phyloP scores from a whole-genome alignment of 805 yeast species.

The Kregervanrija pseudodelftensis region DNA sequence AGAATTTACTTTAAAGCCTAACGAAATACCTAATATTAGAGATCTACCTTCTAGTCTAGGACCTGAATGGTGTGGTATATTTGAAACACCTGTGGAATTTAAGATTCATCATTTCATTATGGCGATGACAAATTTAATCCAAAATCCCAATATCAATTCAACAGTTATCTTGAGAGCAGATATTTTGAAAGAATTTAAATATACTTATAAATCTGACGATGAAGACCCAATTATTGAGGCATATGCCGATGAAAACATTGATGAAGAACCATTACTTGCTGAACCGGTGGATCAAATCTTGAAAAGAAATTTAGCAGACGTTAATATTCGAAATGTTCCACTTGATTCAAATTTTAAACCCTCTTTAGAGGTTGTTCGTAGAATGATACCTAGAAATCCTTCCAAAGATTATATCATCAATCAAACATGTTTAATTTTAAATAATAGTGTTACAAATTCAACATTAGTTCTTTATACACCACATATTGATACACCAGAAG shows the following conservation, averaged over 20 bases:
- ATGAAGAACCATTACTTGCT: constrained; percentile 28
- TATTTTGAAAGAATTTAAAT: constrained; percentile 47
- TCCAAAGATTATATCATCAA: constrained; percentile 74
- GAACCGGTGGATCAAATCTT: constrained; percentile 18
- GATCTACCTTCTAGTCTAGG: constrained; percentile 43
- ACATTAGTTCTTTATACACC: constrained; percentile 70
- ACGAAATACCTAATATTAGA: constrained; percentile 33
- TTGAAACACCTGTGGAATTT: constrained; percentile 42
- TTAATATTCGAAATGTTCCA: constrained; percentile 32
- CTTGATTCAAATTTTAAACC: constrained; percentile 25
- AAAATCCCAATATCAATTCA: constrained; percentile 85
- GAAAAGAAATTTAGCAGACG: constrained; percentile 32
- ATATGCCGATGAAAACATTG: constrained; percentile 19
- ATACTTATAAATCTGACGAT: constrained; percentile 26
- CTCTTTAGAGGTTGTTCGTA: constrained; percentile 56
- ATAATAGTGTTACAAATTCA: constrained; percentile 28
- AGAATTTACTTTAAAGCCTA: constrained; percentile 15
- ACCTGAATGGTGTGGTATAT: constrained; percentile 55
- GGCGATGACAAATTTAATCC: constrained; percentile 75
- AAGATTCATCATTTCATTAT: constrained; percentile 50
- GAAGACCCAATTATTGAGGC: constrained; percentile 23
- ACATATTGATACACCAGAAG: constrained; percentile 51
- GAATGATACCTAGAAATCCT: constrained; percentile 89
- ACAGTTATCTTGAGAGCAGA: constrained; percentile 88
- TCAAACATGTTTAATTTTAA: constrained; percentile 67